phyloP scores from a whole-genome alignment of 768 basidiomycete genomes.

The Crucibulum laeve region DNA sequence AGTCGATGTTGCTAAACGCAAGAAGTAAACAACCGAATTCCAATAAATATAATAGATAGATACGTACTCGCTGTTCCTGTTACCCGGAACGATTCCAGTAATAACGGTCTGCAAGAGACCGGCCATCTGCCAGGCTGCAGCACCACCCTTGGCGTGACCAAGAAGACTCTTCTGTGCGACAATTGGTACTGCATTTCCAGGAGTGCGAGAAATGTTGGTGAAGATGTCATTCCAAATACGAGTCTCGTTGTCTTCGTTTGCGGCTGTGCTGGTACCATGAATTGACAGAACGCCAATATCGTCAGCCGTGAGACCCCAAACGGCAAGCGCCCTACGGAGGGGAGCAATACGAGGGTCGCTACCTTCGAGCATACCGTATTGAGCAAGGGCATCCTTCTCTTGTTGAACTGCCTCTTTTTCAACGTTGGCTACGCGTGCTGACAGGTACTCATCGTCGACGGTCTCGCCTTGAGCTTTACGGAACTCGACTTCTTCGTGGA shows the following conservation, averaged over 20 bases:
- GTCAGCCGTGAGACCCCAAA: constrained; percentile 93
- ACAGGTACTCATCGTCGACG: constrained; percentile 65
- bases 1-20: constrained; percentile 78
- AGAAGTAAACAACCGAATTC: constrained; percentile 1
- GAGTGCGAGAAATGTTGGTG: constrained; percentile 80
- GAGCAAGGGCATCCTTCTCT: constrained; percentile 88
- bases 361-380: constrained; percentile 95
- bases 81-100: constrained; percentile 89
- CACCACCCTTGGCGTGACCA: constrained; percentile 97
- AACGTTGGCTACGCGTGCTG: constrained; percentile 74
- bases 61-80: constrained; percentile 92
- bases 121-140: constrained; percentile 97
- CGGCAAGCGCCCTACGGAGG: constrained; percentile 90
- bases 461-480: constrained; percentile 49
- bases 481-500: constrained; percentile 72
- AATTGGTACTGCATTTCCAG: constrained; percentile 95
- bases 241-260: constrained; percentile 97
- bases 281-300: constrained; percentile 89
- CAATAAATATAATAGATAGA: not conserved
- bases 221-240: constrained; percentile 96
- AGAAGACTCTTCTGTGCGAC: constrained; percentile 97
- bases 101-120: constrained; percentile 85
- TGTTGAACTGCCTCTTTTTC: constrained; percentile 89
- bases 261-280: constrained; percentile 84
- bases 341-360: constrained; percentile 83